A percentile compares a stretch with the other conserved stretches of the same genome.
Conservation (phyloP, 192 early-diverging fungal species). For the Pilobolus umbonatus region DNA sequence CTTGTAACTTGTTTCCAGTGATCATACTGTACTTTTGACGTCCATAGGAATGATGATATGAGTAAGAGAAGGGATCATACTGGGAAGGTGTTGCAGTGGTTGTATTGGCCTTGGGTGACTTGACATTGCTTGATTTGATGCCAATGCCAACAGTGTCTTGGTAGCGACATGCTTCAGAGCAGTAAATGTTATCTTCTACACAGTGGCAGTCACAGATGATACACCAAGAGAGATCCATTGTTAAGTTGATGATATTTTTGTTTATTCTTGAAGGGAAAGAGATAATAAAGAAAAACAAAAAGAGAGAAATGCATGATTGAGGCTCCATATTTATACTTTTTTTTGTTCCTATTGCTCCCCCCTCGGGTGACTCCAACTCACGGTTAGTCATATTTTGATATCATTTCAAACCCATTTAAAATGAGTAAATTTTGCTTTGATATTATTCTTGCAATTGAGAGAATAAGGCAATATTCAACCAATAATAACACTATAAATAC, state of each 20-base stretch:
- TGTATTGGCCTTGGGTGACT: not conserved
- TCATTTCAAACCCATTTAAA: too few species aligned
- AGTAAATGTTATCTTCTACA: not conserved
- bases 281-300: not conserved
- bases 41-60: not conserved
- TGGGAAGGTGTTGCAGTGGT: not conserved
- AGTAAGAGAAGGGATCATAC: not conserved
- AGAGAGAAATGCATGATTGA: not conserved
- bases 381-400: too few species aligned
- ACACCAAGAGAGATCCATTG: too few species aligned
- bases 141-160: not conserved
- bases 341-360: too few species aligned
- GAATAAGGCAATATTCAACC: too few species aligned
- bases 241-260: too few species aligned
- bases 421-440: too few species aligned
- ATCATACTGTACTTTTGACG: not conserved
- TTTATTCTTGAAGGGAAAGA: too few species aligned
- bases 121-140: not conserved
- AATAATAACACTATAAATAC: too few species aligned
- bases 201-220: not conserved
- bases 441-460: too few species aligned
- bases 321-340: too few species aligned
- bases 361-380: too few species aligned
- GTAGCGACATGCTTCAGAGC: constrained; percentile 2
- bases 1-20: not conserved